Evolutionary conservation across 371 early-diverging fungal species (phyloP), one percentile per base, ranked within the genome.

Genomic region (Mucor circinelloides): DNA sequence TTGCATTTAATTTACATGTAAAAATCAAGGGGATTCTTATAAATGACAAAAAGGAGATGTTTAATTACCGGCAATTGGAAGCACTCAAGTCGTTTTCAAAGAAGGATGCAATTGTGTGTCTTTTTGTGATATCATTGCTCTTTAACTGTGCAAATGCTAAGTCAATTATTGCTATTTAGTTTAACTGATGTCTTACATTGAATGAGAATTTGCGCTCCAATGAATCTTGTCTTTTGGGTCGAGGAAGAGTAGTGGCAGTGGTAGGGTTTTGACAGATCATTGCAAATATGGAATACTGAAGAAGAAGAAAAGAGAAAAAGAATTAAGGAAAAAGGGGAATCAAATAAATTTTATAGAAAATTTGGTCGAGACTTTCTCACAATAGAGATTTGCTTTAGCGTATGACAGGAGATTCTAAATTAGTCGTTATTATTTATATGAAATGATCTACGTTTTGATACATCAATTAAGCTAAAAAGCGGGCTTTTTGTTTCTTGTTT

Each of bases 391-490:
- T 50, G 50, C n/a, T n/a, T 4, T 25, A 50, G 50, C 23, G 50
- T 50, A 50, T 50, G 50, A 50, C 50, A 50, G 50, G 50, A 50
- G 50, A 50, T 50, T 50, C 50, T 44, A 50, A 50, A 10, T 50
- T 50, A 50, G 50, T 50, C 25, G 23, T 7, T 1, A 23, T 50
- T 50, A 6, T 25, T 23, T 23, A 19, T 50, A 23, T 25, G 25
- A 50, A 50, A 50, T 50, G 50, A 50, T 50, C 50, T 50, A 12
- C 50, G 50, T 25, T 50, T 23, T 23, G 36, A 36, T 36, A 36
- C 23, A 50, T 50, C 25, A 50, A 25, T 13, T 19, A 10, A 12
- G 23, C 50, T 50, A 50, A 19, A n/a, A 17, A 44, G 44, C 50
- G 50, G 50, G 50, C 50, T 50, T 50, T 50, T 21, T 50, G 23